A percentile compares a stretch with the other conserved stretches of the same genome.
Conservation (phyloP, 345 rosid species). For the Boechera retrofracta region DNA sequence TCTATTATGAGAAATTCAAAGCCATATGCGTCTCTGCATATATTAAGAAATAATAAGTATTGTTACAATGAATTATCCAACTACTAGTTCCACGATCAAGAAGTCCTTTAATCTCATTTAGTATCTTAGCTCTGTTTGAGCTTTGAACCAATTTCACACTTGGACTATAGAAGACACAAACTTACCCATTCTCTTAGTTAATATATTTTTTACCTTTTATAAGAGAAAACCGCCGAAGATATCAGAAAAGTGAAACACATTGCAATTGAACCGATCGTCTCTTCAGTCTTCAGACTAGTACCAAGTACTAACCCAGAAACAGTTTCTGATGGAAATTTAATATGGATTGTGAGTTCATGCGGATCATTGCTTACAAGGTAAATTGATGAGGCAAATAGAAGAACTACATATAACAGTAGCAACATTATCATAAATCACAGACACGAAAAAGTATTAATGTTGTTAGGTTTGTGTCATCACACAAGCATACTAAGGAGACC, state of each 20-base stretch:
- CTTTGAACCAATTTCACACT: neutral
- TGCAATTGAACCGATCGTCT: neutral
- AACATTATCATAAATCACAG: constrained; percentile 11
- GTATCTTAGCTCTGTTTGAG: neutral
- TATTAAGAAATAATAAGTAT: neutral
- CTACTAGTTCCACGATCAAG: neutral
- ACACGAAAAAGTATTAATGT: constrained; percentile 7
- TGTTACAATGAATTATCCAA: neutral
- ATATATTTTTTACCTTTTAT: neutral
- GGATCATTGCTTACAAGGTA: neutral
- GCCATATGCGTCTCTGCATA: neutral
- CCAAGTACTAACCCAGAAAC: neutral
- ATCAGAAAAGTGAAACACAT: neutral
- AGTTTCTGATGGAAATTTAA: neutral
- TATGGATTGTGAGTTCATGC: neutral
- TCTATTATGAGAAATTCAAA: neutral
- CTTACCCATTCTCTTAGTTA: neutral
- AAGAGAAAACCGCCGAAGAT: neutral
- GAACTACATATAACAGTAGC: constrained; percentile 6
- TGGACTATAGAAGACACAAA: neutral
- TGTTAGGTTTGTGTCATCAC: constrained; percentile 34
- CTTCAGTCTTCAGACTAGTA: neutral
- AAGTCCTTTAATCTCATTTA: neutral
- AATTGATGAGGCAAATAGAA: neutral
- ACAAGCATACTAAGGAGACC: constrained; percentile 27